Percentiles rank a stretch among this genome's conserved stretches.
Conservation (phyloP, 2,329 filamentous ascomycete genomes). For the Pseudogymnoascus verrucosus region DNA sequence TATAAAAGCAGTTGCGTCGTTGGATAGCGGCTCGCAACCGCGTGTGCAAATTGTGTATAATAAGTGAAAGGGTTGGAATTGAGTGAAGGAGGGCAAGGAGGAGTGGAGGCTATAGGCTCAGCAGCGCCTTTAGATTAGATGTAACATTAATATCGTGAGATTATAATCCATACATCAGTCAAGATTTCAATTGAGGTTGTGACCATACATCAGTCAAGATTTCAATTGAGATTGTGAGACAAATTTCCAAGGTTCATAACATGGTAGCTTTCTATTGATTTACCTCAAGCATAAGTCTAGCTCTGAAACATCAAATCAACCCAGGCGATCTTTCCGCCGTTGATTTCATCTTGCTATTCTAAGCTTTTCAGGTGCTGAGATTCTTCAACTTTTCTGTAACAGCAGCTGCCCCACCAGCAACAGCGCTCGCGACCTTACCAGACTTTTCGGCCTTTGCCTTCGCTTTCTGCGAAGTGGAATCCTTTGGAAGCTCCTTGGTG, state of each 20-base stretch:
- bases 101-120: background rate
- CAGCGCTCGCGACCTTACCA: constrained; percentile 23
- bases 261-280: background rate
- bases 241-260: background rate
- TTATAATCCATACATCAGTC: background rate
- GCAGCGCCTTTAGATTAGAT: background rate
- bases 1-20: constrained; percentile 4
- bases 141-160: background rate
- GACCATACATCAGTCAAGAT: background rate
- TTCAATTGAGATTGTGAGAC: background rate
- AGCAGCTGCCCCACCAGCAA: constrained; percentile 20
- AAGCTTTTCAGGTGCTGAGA: constrained; percentile 4
- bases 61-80: background rate
- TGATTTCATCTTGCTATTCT: background rate
- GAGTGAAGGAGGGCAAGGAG: background rate
- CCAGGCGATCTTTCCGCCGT: background rate
- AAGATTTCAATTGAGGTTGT: background rate
- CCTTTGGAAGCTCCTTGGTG: constrained; percentile 75
- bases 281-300: background rate
- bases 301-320: background rate
- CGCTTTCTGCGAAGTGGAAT: constrained; percentile 53
- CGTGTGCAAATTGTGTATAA: background rate
- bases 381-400: constrained; percentile 32
- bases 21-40: background rate
- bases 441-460: constrained; percentile 30